These are phyloP conservation scores for Globisporangium lucens DNA, from an alignment of 352 stramenopile species.

Conservation along the genomic window DNA sequence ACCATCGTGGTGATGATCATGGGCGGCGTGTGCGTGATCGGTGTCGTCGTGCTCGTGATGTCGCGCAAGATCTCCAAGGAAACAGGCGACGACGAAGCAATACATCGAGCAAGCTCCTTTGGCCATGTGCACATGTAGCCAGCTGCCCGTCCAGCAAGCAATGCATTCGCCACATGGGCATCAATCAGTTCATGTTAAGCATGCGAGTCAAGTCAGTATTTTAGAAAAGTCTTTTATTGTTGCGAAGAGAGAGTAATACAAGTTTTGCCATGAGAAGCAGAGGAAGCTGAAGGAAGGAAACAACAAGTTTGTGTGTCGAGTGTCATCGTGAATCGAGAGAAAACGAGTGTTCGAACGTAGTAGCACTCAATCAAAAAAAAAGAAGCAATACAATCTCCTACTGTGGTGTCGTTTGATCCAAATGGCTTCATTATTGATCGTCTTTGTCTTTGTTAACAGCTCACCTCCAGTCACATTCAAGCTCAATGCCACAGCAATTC, in stretches of 20 bases:
- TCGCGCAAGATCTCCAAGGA: constrained; percentile 57
- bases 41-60: constrained; percentile 40
- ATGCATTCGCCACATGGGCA: background rate
- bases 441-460: background rate
- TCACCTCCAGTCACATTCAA: background rate
- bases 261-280: background rate
- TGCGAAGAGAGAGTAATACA: background rate
- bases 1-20: constrained; percentile 60
- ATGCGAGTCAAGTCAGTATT: constrained; percentile 3
- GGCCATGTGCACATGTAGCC: constrained; percentile 10
- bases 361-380: background rate
- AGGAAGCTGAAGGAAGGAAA: background rate
- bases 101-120: constrained; percentile 16
- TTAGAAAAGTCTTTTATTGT: constrained; percentile 5
- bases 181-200: constrained; percentile 1
- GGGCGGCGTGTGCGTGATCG: constrained; percentile 53
- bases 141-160: background rate
- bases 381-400: background rate
- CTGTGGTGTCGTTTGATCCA: background rate
- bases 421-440: background rate
- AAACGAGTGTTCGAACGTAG: background rate
- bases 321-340: background rate
- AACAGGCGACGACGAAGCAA: constrained; percentile 34
- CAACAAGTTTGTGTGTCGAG: background rate
- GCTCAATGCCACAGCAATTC: background rate